Evolutionary conservation across 768 basidiomycete genomes (phyloP), one percentile per base, ranked within the genome.

Genomic region (Boletellus ananas): DNA sequence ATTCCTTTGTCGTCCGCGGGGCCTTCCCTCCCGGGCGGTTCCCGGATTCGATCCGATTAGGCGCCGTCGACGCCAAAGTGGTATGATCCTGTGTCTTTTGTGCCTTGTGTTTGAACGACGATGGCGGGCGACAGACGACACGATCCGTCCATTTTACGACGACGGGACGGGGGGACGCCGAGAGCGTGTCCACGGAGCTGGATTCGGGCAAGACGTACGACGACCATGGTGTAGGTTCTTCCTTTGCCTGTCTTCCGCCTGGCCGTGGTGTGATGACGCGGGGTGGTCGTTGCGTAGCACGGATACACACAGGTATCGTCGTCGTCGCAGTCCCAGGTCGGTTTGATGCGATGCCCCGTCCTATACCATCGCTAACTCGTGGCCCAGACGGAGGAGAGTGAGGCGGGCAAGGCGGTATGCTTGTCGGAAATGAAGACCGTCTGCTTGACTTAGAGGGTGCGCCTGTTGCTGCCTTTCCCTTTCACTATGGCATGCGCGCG

Each of bases 131-230:
- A 3, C 40, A 69, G 65, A 50, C 57, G 6, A 45, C 36, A 1
- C 59, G 52, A 23, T 52, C 65, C 0, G 10, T 60, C n/a, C 49
- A 42, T 20, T 50, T 65, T n/a, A n/a, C 23, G 9, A 54, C 41
- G 1, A 49, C 43, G 2, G 40, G 29, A 36, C 25, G 20, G 0
- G 12, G n/a, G 2, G 57, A 49, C 14, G 20, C 41, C 0, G 52
- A 45, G 23, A 62, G 59, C 17, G 16, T 45, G 3, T 29, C 23
- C 4, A 43, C 29, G 2, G 61, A 45, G 20, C 13, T 48, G 2
- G 63, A 68, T 18, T 50, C 47, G 11, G 50, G 48, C 12, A 63
- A 61, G 34, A 43, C 45, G 16, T 66, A 6, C 0, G 64, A 66
- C 21, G 47, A 38, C 0, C 29, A 45, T 0, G 59, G 51, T n/a